Conservation (phyloP, 192 early-diverging fungal genomes). For the Backusella liffmaniae region DNA sequence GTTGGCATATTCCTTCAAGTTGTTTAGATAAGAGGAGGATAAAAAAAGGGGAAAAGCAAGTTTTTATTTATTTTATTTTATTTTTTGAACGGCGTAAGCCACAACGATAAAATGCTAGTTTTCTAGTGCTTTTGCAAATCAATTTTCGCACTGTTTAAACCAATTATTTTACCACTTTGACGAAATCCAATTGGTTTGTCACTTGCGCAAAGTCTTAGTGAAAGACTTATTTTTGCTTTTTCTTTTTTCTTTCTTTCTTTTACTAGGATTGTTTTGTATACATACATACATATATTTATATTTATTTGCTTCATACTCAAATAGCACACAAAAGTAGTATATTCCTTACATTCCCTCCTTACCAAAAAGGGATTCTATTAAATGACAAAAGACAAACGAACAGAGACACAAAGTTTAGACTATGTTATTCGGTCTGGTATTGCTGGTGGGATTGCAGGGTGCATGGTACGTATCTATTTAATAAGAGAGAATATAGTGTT, state of each 20-base stretch:
- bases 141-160: too few species aligned
- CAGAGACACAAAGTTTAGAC: slow-evolving; percentile 36
- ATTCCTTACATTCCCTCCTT: not conserved
- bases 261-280: too few species aligned
- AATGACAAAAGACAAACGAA: slow-evolving; percentile 4
- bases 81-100: too few species aligned
- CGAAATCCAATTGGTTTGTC: too few species aligned
- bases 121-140: too few species aligned
- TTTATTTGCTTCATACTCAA: not conserved
- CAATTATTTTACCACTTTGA: too few species aligned
- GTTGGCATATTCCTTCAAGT: not conserved
- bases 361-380: not conserved
- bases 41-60: not conserved
- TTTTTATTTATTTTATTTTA: not conserved
- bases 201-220: too few species aligned
- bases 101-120: too few species aligned
- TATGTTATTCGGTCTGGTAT: slow-evolving; percentile 46
- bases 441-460: slow-evolving; percentile 53
- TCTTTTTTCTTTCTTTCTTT: too few species aligned
- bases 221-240: too few species aligned
- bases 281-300: not conserved
- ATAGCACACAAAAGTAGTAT: not conserved
- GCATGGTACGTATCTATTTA: slow-evolving; percentile 33
- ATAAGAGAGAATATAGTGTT: not conserved
- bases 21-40: not conserved